Evolutionary conservation across 2,329 filamentous ascomycete genomes (phyloP).

Genomic region (Escovopsis sp.): DNA sequence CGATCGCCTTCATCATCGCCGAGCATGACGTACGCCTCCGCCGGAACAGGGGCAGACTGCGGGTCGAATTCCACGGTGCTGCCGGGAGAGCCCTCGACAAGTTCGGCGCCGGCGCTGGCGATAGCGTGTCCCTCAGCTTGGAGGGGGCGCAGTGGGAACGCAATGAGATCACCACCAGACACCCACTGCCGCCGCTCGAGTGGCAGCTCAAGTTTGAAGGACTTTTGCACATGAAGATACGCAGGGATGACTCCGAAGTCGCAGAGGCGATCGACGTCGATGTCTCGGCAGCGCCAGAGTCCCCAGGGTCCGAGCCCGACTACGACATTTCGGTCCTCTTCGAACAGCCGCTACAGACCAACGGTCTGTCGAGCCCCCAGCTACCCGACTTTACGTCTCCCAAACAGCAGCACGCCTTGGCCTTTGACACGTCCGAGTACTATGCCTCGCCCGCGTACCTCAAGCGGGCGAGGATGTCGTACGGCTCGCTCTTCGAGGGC

Average conservation of each 20-base stretch:
- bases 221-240: conserved; percentile 29
- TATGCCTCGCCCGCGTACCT: conserved; percentile 70
- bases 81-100: conserved; percentile 55
- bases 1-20: conserved; percentile 64
- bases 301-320: conserved; percentile 3
- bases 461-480: conserved; percentile 54
- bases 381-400: conserved; percentile 8
- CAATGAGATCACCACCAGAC: conserved; percentile 29
- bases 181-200: conserved; percentile 36
- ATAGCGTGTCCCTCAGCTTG: conserved; percentile 55
- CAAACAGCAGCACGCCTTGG: conserved; percentile 19
- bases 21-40: conserved; percentile 75
- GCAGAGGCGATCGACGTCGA: conserved; percentile 38
- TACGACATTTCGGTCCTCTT: not conserved
- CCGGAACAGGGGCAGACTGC: conserved; percentile 62
- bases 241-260: conserved; percentile 28
- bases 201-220: conserved; percentile 43
- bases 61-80: conserved; percentile 56
- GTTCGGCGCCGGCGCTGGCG: conserved; percentile 59
- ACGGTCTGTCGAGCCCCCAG: conserved; percentile 3
- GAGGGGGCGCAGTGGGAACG: conserved; percentile 52
- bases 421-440: conserved; percentile 29
- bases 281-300: not conserved
- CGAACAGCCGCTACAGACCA: not conserved
- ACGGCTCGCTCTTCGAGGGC: conserved; percentile 49